These are phyloP conservation scores for Gentiana straminea DNA, from an alignment of 257 asterid species.

Conservation along the genomic window DNA sequence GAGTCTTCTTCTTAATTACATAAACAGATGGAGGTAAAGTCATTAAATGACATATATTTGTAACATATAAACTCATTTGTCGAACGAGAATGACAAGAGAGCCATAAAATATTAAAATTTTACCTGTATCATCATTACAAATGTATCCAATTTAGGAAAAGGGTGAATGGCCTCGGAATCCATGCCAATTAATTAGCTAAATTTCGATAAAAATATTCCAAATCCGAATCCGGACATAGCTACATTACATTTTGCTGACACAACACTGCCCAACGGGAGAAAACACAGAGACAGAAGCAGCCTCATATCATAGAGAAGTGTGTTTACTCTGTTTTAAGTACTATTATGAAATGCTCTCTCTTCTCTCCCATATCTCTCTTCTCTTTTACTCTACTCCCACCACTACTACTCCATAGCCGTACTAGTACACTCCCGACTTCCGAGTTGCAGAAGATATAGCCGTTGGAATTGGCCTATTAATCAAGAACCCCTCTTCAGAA, in stretches of 20 bases:
- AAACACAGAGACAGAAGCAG: background rate
- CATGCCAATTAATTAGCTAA: slow-evolving; percentile 16
- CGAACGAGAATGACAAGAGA: too few relatives aligned
- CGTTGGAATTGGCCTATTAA: slow-evolving; percentile 10
- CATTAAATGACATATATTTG: too few relatives aligned
- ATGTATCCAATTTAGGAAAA: too few relatives aligned
- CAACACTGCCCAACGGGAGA: slow-evolving; percentile 20
- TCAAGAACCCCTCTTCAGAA: background rate
- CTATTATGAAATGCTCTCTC: background rate
- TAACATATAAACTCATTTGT: too few relatives aligned
- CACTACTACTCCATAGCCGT: background rate
- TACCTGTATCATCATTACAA: too few relatives aligned
- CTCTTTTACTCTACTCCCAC: background rate
- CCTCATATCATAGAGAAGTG: background rate
- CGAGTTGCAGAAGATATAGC: slow-evolving; percentile 7
- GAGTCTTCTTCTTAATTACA: too few relatives aligned
- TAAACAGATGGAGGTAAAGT: too few relatives aligned
- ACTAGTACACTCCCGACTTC: slow-evolving; percentile 16
- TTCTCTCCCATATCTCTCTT: background rate
- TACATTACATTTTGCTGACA: slow-evolving; percentile 26
- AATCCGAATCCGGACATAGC: slow-evolving; percentile 36
- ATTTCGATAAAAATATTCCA: slow-evolving; percentile 30
- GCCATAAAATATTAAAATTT: too few relatives aligned
- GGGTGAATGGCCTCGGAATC: slow-evolving; percentile 32
- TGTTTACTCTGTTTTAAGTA: background rate